Evolutionary conservation across 2,329 filamentous ascomycete genomes (phyloP), one percentile per base, ranked within the genome.

Genomic region (Malbranchea zuffiana): DNA sequence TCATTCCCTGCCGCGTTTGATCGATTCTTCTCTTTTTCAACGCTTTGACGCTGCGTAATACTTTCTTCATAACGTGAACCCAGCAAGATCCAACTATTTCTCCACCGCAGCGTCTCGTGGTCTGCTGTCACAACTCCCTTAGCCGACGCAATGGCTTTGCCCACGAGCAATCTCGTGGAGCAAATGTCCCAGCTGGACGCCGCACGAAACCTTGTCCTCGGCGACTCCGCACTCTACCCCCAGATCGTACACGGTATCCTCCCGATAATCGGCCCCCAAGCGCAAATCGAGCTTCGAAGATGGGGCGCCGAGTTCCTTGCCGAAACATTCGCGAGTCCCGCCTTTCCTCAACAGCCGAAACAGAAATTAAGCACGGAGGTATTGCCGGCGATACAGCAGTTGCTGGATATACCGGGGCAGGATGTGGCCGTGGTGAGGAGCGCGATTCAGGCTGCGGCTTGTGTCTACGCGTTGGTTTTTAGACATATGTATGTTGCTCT

Each of bases 301-400:
- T 98, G 90, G 90, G 90, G 88, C 17, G 80, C 87, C 45, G 87
- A 95, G 44, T 98, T 98, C 55, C 69, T 98, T 28, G 86, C 88
- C 39, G 90, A 98, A 66, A 86, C 87, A 2, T 96, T 98, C 63
- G 81, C 90, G 40, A 92, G 84, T 42, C 90, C 92, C n/a, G 76
- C 81, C 15, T 70, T 96, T 50, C 67, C 79, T 13, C 68, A 75
- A 41, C 71, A 79, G 35, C 78, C 82, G 58, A 98, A 96, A 68
- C 84, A 76, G 67, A 78, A 77, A 43, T 69, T 90, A 63, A 78
- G 80, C 47, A 68, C 84, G 42, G 72, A 75, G 42, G 83, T 93
- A 41, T 64, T 98, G 52, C 79, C 85, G 48, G 82, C 80, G 17
- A 61, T 98, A 47, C 74, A 76, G 54, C 70, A 70, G 36, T 71